phyloP scores from a whole-genome alignment of 1,139 yeast species.

The Suhomyces wounanorum region DNA sequence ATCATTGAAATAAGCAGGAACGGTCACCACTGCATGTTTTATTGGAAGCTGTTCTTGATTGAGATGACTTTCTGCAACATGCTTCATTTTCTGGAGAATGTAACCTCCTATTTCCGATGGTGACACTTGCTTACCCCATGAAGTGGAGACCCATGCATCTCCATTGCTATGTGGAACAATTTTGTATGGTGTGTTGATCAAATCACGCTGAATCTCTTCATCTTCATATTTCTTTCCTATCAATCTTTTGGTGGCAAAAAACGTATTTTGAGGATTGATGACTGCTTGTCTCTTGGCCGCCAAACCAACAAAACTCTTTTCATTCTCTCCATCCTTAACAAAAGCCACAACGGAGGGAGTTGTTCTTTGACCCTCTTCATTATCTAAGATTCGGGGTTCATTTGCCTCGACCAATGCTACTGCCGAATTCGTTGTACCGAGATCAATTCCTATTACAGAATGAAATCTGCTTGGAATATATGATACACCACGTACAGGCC shows the following conservation, averaged over 20 bases:
- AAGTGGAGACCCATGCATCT: slow-evolving; percentile 61
- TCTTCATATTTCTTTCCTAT: slow-evolving; percentile 69
- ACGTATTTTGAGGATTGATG: slow-evolving; percentile 67
- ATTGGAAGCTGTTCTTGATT: slow-evolving; percentile 30
- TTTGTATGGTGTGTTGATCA: slow-evolving; percentile 54
- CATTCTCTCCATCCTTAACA: slow-evolving; percentile 31
- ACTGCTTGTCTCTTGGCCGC: slow-evolving; percentile 70
- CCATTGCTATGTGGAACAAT: slow-evolving; percentile 57
- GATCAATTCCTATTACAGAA: slow-evolving; percentile 69
- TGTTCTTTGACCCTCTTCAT: slow-evolving; percentile 67
- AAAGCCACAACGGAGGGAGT: slow-evolving; percentile 76
- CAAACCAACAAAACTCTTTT: slow-evolving; percentile 54
- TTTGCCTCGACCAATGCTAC: slow-evolving; percentile 64
- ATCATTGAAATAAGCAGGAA: slow-evolving; percentile 80
- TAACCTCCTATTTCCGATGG: slow-evolving; percentile 62
- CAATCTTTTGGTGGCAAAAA: slow-evolving; percentile 72
- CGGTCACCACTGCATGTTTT: slow-evolving; percentile 71
- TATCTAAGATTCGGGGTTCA: slow-evolving; percentile 60
- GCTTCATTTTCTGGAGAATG: slow-evolving; percentile 56
- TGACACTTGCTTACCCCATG: slow-evolving; percentile 39
- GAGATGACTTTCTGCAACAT: slow-evolving; percentile 53
- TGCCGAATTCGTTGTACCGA: slow-evolving; percentile 83
- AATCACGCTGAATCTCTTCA: slow-evolving; percentile 64
- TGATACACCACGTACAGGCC: neutral
- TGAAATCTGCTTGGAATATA: slow-evolving; percentile 17